Conservation (phyloP, 176 grass and related monocot species). For the Puccinellia tenuiflora region DNA sequence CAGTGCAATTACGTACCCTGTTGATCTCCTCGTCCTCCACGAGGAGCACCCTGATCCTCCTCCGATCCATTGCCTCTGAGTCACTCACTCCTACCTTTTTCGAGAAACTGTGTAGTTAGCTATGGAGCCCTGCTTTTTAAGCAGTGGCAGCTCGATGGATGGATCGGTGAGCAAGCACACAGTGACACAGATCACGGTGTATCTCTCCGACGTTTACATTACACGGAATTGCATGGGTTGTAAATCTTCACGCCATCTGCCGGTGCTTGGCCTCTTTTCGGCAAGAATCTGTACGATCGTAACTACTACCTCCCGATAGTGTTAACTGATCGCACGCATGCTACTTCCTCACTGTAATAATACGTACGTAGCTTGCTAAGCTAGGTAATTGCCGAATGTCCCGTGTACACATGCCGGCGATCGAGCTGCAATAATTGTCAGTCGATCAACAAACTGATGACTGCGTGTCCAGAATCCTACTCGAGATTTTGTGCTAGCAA, state of each 20-base stretch:
- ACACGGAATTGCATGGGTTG: not conserved
- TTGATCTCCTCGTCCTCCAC: slow-evolving; percentile 50
- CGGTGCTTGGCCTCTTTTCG: slow-evolving; percentile 2
- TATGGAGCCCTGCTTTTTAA: not conserved
- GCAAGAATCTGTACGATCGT: slow-evolving; percentile 23
- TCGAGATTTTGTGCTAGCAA: not conserved
- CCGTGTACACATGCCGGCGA: no score
- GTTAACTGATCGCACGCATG: not conserved
- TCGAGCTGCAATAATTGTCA: not conserved
- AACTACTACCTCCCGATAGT: not conserved
- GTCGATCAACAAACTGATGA: no score
- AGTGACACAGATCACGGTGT: not conserved
- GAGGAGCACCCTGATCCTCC: slow-evolving; percentile 34
- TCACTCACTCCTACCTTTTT: not conserved
- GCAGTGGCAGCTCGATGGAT: not conserved
- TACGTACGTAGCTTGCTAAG: not conserved
- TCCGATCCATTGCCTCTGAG: not conserved
- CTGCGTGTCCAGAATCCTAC: no score
- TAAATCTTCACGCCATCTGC: slow-evolving; percentile 18
- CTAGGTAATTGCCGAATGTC: no score
- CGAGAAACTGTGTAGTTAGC: not conserved
- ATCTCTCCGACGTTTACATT: not conserved
- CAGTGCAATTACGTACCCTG: slow-evolving; percentile 4
- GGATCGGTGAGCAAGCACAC: not conserved
- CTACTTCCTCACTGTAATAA: not conserved